These are phyloP conservation scores for Delonix regia DNA, from an alignment of 306 rosid genomes.

Conservation along the genomic window DNA sequence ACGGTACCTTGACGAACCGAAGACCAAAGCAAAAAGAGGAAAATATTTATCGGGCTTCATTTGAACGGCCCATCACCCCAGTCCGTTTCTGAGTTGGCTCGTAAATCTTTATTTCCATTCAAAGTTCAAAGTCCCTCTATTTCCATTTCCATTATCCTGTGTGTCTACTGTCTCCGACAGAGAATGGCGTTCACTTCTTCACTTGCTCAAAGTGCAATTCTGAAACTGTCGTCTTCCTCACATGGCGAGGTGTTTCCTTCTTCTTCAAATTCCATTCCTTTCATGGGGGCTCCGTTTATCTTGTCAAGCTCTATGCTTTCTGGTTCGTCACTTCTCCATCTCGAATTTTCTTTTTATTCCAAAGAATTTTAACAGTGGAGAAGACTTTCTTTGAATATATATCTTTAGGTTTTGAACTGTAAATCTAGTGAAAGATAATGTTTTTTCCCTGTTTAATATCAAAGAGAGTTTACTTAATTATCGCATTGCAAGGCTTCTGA, in stretches of 20 bases:
- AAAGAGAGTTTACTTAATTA: background rate
- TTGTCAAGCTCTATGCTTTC: constrained; percentile 33
- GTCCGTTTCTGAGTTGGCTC: background rate
- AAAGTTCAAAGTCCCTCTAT: background rate
- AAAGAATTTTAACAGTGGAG: background rate
- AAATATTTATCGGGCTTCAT: background rate
- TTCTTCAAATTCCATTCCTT: constrained; percentile 41
- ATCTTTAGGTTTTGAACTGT: background rate
- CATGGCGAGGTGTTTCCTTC: constrained; percentile 42
- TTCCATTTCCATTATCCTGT: constrained; percentile 37
- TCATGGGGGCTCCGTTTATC: constrained; percentile 40
- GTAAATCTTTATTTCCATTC: background rate
- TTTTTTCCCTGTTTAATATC: background rate
- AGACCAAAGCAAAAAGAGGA: no score
- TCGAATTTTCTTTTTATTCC: background rate
- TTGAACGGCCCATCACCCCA: background rate
- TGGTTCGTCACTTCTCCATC: constrained; percentile 40
- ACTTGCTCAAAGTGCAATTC: constrained; percentile 33
- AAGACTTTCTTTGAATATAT: background rate
- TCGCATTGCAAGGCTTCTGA: background rate
- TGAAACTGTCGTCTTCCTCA: constrained; percentile 42
- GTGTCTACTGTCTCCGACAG: background rate
- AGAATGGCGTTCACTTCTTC: constrained; percentile 60
- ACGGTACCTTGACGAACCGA: background rate
- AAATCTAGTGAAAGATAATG: background rate